These are phyloP conservation scores for Streptanthus diversifolius DNA, from an alignment of 345 rosid species.

Conservation along the genomic window DNA sequence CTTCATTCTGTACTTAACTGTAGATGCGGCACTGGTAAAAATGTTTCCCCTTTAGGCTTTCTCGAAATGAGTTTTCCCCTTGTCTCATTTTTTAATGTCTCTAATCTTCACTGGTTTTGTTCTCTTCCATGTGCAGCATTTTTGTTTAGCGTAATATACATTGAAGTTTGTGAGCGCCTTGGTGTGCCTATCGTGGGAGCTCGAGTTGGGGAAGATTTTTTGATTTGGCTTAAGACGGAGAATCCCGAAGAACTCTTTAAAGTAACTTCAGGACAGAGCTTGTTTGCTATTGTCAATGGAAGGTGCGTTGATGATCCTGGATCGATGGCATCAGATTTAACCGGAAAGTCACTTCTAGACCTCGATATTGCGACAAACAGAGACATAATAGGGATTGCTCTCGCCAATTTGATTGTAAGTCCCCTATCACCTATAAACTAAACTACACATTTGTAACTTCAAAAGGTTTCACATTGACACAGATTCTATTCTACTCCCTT, in stretches of 20 bases:
- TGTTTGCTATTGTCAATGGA: slow-evolving; percentile 80
- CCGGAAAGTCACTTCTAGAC: slow-evolving; percentile 65
- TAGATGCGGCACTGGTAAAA: slow-evolving; percentile 82
- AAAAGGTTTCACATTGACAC: background rate
- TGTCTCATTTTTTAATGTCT: background rate
- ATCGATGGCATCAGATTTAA: slow-evolving; percentile 88
- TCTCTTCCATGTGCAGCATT: slow-evolving; percentile 48
- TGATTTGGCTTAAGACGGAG: slow-evolving; percentile 89
- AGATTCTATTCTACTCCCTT: background rate
- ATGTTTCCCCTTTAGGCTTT: slow-evolving; percentile 20
- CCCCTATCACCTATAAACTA: background rate
- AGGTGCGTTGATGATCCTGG: slow-evolving; percentile 85
- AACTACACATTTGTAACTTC: background rate
- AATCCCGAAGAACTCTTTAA: slow-evolving; percentile 89
- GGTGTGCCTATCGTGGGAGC: slow-evolving; percentile 83
- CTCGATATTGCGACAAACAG: slow-evolving; percentile 82
- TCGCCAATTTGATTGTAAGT: slow-evolving; percentile 92
- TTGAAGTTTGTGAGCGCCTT: slow-evolving; percentile 81
- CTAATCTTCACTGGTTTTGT: background rate
- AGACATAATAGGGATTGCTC: slow-evolving; percentile 86
- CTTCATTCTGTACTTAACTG: slow-evolving; percentile 70
- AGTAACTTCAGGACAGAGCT: slow-evolving; percentile 74
- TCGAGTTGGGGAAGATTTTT: slow-evolving; percentile 90
- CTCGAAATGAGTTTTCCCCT: background rate
- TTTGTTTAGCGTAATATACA: slow-evolving; percentile 87